Conservation (phyloP, 495 filamentous ascomycete species). For the Xylaria scruposa region DNA sequence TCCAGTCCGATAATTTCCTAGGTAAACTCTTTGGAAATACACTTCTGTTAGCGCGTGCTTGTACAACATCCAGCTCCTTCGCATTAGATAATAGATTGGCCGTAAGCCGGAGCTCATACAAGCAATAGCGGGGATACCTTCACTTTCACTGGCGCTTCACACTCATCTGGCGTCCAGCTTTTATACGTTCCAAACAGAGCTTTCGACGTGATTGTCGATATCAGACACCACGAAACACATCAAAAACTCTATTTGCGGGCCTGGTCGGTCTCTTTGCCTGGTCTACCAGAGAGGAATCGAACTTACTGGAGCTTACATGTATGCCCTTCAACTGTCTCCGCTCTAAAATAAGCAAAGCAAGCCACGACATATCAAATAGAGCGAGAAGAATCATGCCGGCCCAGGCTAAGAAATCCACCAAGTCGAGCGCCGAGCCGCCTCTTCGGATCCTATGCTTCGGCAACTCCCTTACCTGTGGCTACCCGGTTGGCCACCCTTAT, state of each 20-base stretch:
- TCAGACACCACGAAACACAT: background rate
- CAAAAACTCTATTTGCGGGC: background rate
- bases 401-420: background rate
- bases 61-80: background rate
- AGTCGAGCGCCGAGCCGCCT: constrained; percentile 20
- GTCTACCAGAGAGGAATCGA: background rate
- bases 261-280: background rate
- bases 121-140: background rate
- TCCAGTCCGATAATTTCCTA: background rate
- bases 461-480: constrained; percentile 67
- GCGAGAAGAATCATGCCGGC: background rate
- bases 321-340: background rate
- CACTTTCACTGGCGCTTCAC: background rate
- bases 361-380: background rate
- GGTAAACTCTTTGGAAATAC: background rate
- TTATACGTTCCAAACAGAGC: background rate
- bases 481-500: constrained; percentile 60
- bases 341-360: background rate
- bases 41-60: background rate
- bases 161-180: background rate
- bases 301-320: background rate
- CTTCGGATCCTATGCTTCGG: constrained; percentile 69
- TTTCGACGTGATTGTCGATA: background rate
- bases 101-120: constrained; percentile 2
- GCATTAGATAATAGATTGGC: background rate